Percentiles rank a stretch among this genome's conserved stretches.
phyloP scores from a whole-genome alignment of 2,329 filamentous ascomycete species.

The Ambrosiella beaveri region DNA sequence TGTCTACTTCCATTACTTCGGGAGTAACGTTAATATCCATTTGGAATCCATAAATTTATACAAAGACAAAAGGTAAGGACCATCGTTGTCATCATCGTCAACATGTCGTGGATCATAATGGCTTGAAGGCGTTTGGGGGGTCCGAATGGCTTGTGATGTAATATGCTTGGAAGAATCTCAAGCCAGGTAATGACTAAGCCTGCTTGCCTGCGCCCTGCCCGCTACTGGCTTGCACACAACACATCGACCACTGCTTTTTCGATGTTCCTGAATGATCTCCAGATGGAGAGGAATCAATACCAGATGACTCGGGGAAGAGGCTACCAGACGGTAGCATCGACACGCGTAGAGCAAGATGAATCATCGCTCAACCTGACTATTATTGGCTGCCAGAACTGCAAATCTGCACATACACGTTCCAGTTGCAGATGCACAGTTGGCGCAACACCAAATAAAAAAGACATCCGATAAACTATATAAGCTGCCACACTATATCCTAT shows the following conservation, averaged over 20 bases:
- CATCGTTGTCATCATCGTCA: not conserved
- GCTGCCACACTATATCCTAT: not conserved
- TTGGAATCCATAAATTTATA: slow-evolving; percentile 7
- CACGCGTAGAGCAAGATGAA: too few relatives aligned
- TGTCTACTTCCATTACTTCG: slow-evolving; percentile 12
- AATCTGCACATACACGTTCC: not conserved
- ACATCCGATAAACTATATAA: too few relatives aligned
- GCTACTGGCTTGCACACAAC: not conserved
- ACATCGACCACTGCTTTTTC: not conserved
- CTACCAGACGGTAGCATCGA: too few relatives aligned
- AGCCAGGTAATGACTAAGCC: not conserved
- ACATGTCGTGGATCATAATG: not conserved
- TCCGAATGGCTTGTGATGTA: not conserved
- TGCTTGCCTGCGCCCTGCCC: not conserved
- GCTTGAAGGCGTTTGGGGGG: not conserved
- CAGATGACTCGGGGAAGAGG: too few relatives aligned
- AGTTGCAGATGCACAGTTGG: not conserved
- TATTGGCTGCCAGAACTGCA: too few relatives aligned
- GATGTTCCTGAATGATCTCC: too few relatives aligned
- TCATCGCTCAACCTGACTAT: too few relatives aligned
- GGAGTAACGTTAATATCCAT: slow-evolving; percentile 13
- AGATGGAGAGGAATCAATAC: too few relatives aligned
- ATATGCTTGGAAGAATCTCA: not conserved
- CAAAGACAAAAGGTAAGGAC: slow-evolving; percentile 8
- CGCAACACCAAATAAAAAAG: too few relatives aligned